Evolutionary conservation across 2,329 filamentous ascomycete species (phyloP), one percentile per base, ranked within the genome.

Genomic region (Aspergillus fumigatiaffinis): DNA sequence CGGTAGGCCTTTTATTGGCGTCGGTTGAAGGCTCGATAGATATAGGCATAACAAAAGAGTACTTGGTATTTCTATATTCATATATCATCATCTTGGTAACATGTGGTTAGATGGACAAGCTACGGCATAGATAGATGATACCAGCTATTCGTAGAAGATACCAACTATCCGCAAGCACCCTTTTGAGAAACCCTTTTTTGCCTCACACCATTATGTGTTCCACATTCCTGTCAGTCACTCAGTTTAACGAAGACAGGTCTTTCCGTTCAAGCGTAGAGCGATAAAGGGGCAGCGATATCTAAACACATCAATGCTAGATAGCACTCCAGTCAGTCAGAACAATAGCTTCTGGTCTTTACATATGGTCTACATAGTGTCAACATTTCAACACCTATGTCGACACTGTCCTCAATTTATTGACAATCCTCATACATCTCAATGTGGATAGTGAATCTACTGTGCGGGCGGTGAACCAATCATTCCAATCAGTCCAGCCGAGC

Each of bases 401-500:
- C 32, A 38, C 32, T 17, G 5, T 38, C 32, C 14, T 17, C 3
- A 17, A 38, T 0, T 38, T 38, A 38, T 17, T 4, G 14, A n/a
- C 14, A 38, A 38, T 38, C 29, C n/a, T 20, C 14, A 41, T 20
- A 20, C n/a, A 20, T 51, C 17, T 20, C 50, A 38, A 32, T 17
- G n/a, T 32, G 17, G 20, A 51, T 32, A 51, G 29, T 51, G 25
- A 50, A 50, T 28, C 6, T 23, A 21, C 23, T 47, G 20, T 23
- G 61, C 48, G 50, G 64, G 67, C 66, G 66, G 67, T 69, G 63
- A 69, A 63, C 41, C 25, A 25, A n/a, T 26, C 8, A 52, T 44
- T 23, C 32, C 42, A 46, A 26, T 26, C 42, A 46, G 42, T 14
- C 20, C 55, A 68, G 61, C 62, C 63, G 61, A 68, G 69, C 68